Evolutionary conservation across 1,284 basidiomycete genomes (phyloP).

Genomic region (Phaffia rhodozyma): DNA sequence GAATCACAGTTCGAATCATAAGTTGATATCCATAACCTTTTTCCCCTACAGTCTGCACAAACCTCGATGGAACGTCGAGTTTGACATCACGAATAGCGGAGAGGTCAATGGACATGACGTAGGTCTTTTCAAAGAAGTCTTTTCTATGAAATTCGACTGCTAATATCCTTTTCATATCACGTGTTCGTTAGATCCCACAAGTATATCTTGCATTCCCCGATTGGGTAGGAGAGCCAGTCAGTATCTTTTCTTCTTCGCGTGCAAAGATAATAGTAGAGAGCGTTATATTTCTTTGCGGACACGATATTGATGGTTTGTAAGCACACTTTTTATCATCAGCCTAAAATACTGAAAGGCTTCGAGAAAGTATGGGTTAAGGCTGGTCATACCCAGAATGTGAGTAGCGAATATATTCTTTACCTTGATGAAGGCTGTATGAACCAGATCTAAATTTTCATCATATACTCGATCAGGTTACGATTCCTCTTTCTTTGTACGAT

Average conservation of each 20-base stretch:
- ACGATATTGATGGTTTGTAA: background rate
- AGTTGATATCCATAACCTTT: background rate
- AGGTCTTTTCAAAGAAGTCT: slow-evolving; percentile 22
- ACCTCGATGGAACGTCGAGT: slow-evolving; percentile 31
- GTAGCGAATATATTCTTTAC: too few species aligned
- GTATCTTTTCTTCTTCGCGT: background rate
- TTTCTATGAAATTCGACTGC: background rate
- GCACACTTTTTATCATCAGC: slow-evolving; percentile 2
- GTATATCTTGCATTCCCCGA: slow-evolving; percentile 35
- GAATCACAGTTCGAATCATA: background rate
- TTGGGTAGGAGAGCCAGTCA: slow-evolving; percentile 30
- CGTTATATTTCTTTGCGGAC: background rate
- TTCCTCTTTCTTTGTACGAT: slow-evolving; percentile 34
- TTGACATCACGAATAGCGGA: slow-evolving; percentile 39
- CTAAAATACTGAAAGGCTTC: slow-evolving; percentile 33
- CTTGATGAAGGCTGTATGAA: too few species aligned
- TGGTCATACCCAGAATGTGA: slow-evolving; percentile 23
- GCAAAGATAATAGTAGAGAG: background rate
- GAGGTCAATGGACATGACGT: slow-evolving; percentile 35
- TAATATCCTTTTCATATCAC: background rate
- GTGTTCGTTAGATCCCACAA: slow-evolving; percentile 25
- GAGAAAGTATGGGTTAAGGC: slow-evolving; percentile 32
- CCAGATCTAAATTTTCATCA: too few species aligned
- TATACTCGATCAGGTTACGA: slow-evolving; percentile 21
- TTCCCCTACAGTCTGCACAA: slow-evolving; percentile 29